Evolutionary conservation across 495 filamentous ascomycete species (phyloP), one percentile per base, ranked within the genome.

Genomic region (Aspergillus conjunctus): DNA sequence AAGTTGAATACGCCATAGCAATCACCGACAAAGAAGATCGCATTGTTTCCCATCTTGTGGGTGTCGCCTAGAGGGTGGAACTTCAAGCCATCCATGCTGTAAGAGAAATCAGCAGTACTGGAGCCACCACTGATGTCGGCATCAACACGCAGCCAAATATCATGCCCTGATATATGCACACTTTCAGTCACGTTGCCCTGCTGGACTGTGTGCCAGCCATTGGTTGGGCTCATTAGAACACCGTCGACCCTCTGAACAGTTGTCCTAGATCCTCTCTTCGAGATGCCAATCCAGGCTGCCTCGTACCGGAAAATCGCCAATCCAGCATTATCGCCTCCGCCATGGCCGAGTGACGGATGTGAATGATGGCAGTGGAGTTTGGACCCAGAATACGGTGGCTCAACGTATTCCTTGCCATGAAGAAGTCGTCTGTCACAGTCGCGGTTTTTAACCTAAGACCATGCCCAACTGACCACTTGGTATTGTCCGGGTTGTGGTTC

Each of bases 401-500:
- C 3, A 87, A 65, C 7, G 82, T 86, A 66, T 87, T 86, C 49
- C 79, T 73, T 11, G 83, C 84, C 0, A 65, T 59, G 62, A 77
- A 85, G 17, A 87, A 54, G 57, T 85, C 81, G 46, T 64, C 68
- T 10, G 83, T 86, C 10, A 84, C 74, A 1, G 76, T 79, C 7
- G 79, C 80, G 4, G 82, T 80, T 17, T 63, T 62, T 20, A 86
- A 64, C 3, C 70, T 74, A 5, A 87, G 53, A 5, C 72, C 74
- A 39, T 69, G 68, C 32, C 58, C 53, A 11, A 73, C 37, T 6
- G 50, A 58, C 54, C 56, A 77, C 51, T 69, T 68, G 30, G 55
- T 55, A 12, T 56, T 66, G 37, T 86, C 81, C 0, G 84, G 84
- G 58, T 85, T 85, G 45, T 86, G 83, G 63, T 87, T 87, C 84